Evolutionary conservation across 139 green algal species (phyloP).

Genomic region (Micractinium sp.): DNA sequence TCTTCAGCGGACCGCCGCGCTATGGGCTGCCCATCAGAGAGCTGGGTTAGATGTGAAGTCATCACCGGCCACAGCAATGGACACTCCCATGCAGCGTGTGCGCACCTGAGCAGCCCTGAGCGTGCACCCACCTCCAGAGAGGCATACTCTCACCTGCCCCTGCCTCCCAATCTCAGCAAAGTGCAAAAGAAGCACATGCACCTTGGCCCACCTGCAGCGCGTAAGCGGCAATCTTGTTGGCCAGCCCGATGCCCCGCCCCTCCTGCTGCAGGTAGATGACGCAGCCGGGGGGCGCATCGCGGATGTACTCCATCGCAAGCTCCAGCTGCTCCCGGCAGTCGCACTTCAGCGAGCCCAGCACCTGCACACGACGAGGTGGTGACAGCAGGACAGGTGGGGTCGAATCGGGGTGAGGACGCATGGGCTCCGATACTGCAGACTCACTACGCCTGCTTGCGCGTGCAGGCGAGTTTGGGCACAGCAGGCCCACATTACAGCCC

Average conservation of each 20-base stretch:
- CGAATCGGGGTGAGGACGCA: no score
- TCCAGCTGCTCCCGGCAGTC: conserved; percentile 94
- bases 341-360: conserved; percentile 94
- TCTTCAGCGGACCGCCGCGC: no score
- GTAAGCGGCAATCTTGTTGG: conserved; percentile 98
- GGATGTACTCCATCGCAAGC: conserved; percentile 85
- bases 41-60: background rate
- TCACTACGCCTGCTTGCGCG: no score
- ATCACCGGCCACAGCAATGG: no score
- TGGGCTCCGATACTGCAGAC: no score
- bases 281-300: conserved; percentile 73
- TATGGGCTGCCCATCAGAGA: no score
- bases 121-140: background rate
- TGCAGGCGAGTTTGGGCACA: no score
- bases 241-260: conserved; percentile 92
- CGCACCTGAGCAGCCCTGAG: no score
- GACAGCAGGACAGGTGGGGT: background rate
- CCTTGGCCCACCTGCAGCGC: conserved; percentile 71
- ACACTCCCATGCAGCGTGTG: no score
- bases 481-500: no score
- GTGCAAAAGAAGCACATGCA: background rate
- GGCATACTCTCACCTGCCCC: no score
- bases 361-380: conserved; percentile 29
- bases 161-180: no score
- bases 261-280: conserved; percentile 98